phyloP scores from a whole-genome alignment of 169 alveolate species.

The Prorocentrum cordatum region DNA sequence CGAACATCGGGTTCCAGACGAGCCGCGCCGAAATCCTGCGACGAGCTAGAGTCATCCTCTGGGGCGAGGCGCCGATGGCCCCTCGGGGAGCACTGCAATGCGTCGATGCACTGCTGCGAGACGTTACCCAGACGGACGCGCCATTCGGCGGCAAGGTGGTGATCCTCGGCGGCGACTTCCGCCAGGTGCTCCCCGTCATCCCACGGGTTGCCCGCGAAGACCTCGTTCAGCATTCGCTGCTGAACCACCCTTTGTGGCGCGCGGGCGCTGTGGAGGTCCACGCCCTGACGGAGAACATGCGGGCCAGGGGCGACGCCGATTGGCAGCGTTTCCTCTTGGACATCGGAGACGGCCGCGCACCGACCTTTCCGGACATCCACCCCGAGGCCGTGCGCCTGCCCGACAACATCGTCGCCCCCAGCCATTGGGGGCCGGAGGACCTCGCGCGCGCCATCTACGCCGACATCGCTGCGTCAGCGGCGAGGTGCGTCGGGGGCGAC shows the following conservation, averaged over 20 bases:
- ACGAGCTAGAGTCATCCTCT: background rate
- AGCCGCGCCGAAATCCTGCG: background rate
- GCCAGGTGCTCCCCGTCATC: background rate
- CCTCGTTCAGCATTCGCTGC: background rate
- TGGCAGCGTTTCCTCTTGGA: background rate
- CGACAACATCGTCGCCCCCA: background rate
- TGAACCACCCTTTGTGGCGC: background rate
- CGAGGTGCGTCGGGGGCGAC: background rate
- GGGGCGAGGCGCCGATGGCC: background rate
- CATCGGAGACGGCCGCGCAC: background rate
- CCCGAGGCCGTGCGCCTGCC: background rate
- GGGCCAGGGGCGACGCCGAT: background rate
- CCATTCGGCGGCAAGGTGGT: slow-evolving; percentile 4
- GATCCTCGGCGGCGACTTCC: background rate
- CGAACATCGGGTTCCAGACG: background rate
- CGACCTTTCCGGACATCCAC: background rate
- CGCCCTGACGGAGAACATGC: background rate
- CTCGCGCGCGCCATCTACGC: background rate
- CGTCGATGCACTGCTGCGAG: background rate
- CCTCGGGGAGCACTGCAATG: background rate
- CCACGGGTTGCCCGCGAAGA: background rate
- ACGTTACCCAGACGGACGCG: background rate
- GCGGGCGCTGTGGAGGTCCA: background rate
- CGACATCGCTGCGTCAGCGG: background rate
- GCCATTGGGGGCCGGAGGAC: background rate